Base-by-base conservation (phyloP, 2,329 filamentous ascomycete genomes). In the Remersonia thermophila region DNA sequence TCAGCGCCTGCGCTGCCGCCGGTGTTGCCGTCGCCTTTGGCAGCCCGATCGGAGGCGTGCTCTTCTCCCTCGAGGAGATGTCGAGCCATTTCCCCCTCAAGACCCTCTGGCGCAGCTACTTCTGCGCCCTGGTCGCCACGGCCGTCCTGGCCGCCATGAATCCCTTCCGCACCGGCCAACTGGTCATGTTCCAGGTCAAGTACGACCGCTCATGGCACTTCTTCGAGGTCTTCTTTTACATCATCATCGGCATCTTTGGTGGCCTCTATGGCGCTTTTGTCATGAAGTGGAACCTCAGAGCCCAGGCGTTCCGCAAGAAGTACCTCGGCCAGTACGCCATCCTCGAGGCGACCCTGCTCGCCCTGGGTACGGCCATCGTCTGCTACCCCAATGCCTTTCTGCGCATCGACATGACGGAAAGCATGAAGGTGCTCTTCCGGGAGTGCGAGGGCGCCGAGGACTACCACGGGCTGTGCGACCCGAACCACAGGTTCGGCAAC, bases 171-270 rank as follows among this genome's bases (percentile, higher is more conserved):
- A 96, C 91, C 0, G 91, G 91, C 14, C 91, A 98, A 55, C 71
- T 98, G 29, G 91, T 98, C 73, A 96, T 98, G 89, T 98, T 98
- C 59, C 87, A 94, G 51, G 89, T 98, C 51, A 77, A 77, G 50
- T 98, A 98, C 54, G 89, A 96, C 57, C 80, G 89, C 28, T 80
- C 83, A 28, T 98, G 91, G 91, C 91, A 98, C 61, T 94, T 94
- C 52, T 98, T 98, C 53, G 91, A 98, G 56, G 69, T 91, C 3
- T 59, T 94, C 17, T 96, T 96, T 55, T 98, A 93, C 59, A 72
- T 94, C 46, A 66, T 94, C 36, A 76, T 98, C 44, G 91, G 91
- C 32, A 71, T 91, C 18, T 96, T 98, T 49, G 91, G 91, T 28
- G 91, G 91, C 5, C 67, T 96, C 3, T 98, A 98, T 49, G 91